These are phyloP conservation scores for Hippophae tibetana DNA, from an alignment of 306 rosid genomes.

Conservation along the genomic window DNA sequence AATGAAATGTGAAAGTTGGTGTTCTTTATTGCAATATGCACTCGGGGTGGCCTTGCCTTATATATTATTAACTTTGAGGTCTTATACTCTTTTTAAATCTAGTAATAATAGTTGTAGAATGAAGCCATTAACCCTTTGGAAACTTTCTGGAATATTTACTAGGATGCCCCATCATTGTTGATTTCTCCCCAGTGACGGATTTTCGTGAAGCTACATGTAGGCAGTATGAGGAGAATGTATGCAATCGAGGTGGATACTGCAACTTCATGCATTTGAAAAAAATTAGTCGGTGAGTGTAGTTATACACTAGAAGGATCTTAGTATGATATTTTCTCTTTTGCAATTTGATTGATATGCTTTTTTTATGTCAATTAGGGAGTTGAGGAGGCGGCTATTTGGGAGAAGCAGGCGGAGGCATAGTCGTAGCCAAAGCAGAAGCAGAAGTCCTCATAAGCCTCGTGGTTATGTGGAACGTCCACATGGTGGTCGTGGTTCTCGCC, in stretches of 20 bases:
- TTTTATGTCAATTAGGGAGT: conserved; percentile 43
- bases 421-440: conserved; percentile 67
- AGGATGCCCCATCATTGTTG: conserved; percentile 96
- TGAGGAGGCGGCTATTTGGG: conserved; percentile 78
- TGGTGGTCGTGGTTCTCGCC: conserved; percentile 48
- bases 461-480: conserved; percentile 63
- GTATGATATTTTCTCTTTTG: not conserved
- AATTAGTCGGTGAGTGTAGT: conserved; percentile 59
- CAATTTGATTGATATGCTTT: not conserved
- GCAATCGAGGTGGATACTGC: conserved; percentile 97
- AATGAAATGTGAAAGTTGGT: too few species aligned
- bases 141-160: not conserved
- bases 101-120: not conserved
- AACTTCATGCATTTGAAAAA: conserved; percentile 96
- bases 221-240: conserved; percentile 97
- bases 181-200: conserved; percentile 96
- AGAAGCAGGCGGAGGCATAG: conserved; percentile 64
- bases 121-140: conserved; percentile 15
- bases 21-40: too few species aligned
- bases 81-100: not conserved
- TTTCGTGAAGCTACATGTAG: conserved; percentile 99
- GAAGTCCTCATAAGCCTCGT: conserved; percentile 73
- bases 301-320: not conserved
- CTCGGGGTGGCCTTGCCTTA: too few species aligned
- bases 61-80: too few species aligned